Evolutionary conservation across 2,329 filamentous ascomycete genomes (phyloP), one percentile per base, ranked within the genome.

Genomic region (Aspergillus sp.): DNA sequence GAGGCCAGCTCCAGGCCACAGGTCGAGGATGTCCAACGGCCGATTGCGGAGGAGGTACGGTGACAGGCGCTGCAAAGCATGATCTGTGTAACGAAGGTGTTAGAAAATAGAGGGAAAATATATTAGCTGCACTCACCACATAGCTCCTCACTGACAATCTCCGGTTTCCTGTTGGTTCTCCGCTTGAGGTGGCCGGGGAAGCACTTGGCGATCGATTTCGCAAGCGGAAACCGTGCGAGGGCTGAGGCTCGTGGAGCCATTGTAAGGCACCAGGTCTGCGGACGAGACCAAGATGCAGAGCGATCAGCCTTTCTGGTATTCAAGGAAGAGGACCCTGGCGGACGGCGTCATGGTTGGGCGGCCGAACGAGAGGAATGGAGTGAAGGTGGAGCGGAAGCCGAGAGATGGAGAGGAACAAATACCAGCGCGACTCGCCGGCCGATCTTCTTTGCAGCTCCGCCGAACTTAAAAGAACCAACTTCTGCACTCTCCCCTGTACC

Each of bases 11-110:
- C 92, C 92, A 0, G 94, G 94, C 73, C 93, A 91, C 58, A 96
- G 80, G 71, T 98, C 94, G 68, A 99, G 80, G 48, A 98, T 83
- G 69, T 96, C 92, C 76, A 93, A 92, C 57, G 91, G 90, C 53
- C 82, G 79, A 74, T 95, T 88, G 48, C 86, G 84, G 36, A 86
- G 78, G 17, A 98, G 82, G 2, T 86, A 87, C 1, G 84, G 83
- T 2, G 84, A 86, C n/a, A 96, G 78, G 62, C 90, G 90, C 6
- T 85, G 73, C 49, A 96, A 68, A 13, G 90, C 79, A 67, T 94
- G 88, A 70, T 92, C 90, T 79, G 68, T 13, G 51, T 38, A 17
- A 4, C 11, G 41, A 57, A 15, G 5, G 7, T 38, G 54, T 64
- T 54, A 62, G 59, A 10, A 19, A 38, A 47, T 5, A 30, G 3